Percentiles rank a stretch among this genome's conserved stretches.
Evolutionary conservation across 192 early-diverging fungal species (phyloP).

Genomic region (Oehlia diaphana): DNA sequence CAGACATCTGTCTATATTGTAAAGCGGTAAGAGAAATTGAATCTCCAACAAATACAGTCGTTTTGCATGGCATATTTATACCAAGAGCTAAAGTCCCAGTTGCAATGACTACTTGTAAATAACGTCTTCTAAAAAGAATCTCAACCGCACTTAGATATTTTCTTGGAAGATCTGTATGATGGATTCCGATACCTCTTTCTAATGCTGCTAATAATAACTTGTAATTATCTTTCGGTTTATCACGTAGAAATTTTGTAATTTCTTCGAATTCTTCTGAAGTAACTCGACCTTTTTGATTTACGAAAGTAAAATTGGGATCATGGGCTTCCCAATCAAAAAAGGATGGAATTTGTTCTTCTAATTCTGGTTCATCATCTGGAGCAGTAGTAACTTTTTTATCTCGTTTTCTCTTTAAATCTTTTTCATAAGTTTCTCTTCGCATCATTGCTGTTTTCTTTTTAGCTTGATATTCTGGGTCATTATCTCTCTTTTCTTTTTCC

Average conservation of each 20-base stretch:
- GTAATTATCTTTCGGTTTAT: not conserved
- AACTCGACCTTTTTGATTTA: slow-evolving; percentile 20
- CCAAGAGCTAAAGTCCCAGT: slow-evolving; percentile 37
- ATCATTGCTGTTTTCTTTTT: slow-evolving; percentile 36
- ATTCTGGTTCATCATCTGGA: slow-evolving; percentile 8
- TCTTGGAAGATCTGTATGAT: slow-evolving; percentile 40
- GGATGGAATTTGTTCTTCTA: not conserved
- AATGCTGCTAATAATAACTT: slow-evolving; percentile 33
- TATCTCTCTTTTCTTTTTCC: slow-evolving; percentile 35
- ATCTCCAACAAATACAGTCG: slow-evolving; percentile 43
- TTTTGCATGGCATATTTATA: slow-evolving; percentile 49
- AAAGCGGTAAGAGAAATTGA: slow-evolving; percentile 41
- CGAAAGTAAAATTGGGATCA: slow-evolving; percentile 39
- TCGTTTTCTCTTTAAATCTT: slow-evolving; percentile 5
- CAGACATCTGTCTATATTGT: slow-evolving; percentile 40
- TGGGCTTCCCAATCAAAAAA: slow-evolving; percentile 39
- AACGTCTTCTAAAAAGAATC: slow-evolving; percentile 36
- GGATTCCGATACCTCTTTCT: slow-evolving; percentile 42
- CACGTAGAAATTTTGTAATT: not conserved
- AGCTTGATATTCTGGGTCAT: slow-evolving; percentile 22
- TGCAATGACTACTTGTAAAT: slow-evolving; percentile 43
- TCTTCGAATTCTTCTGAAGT: slow-evolving; percentile 28
- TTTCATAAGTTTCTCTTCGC: slow-evolving; percentile 25
- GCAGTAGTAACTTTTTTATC: slow-evolving; percentile 17
- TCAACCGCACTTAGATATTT: slow-evolving; percentile 41